Evolutionary conservation across 2,329 filamentous ascomycete genomes (phyloP), one percentile per base, ranked within the genome.

Genomic region (Sarocladium brachiariae): DNA sequence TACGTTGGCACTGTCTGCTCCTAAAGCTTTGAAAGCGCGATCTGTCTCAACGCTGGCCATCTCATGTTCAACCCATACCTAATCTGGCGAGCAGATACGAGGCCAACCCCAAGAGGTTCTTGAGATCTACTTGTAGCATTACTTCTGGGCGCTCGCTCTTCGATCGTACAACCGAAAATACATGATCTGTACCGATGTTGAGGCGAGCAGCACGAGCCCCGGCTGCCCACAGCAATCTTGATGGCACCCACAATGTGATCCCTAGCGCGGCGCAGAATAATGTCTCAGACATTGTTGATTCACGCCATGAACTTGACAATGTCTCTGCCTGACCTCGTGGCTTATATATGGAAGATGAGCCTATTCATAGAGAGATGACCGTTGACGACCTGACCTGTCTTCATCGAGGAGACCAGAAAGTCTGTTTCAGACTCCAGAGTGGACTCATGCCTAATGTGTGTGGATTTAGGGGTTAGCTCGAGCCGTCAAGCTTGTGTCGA

Each of bases 191-290:
- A 30, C 21, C 21, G 39, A 4, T 3, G 8, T 39, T 39, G 37
- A 39, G 18, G 24, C 39, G 39, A 45, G 13, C 6, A 47, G 43
- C 24, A 47, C 43, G 43, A n/a, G 4, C 43, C 25, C 43, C 19
- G 43, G 27, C 43, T 47, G 43, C 25, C 43, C 43, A 33, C 43
- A 47, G 43, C 43, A 47, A 47, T 47, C 18, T 33, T 47, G n/a
- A 47, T 10, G 11, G 18, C 16, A 21, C 7, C 27, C 7, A 30
- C 27, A 25, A 18, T 31, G 43, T 10, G 14, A 25, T 3, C 27
- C 13, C n/a, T 47, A 47, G 43, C 25, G 43, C 25, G n/a, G 3
- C 21, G 4, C 21, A 19, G n/a, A 30, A 18, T 9, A 11, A 16
- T 47, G 43, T 47, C 43, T 47, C 7, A 47, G 43, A 47, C 43